Percentiles rank a stretch among this genome's conserved stretches.
These are phyloP conservation scores for Crithidia thermophila DNA, from an alignment of 208 protist species.

Conservation along the genomic window DNA sequence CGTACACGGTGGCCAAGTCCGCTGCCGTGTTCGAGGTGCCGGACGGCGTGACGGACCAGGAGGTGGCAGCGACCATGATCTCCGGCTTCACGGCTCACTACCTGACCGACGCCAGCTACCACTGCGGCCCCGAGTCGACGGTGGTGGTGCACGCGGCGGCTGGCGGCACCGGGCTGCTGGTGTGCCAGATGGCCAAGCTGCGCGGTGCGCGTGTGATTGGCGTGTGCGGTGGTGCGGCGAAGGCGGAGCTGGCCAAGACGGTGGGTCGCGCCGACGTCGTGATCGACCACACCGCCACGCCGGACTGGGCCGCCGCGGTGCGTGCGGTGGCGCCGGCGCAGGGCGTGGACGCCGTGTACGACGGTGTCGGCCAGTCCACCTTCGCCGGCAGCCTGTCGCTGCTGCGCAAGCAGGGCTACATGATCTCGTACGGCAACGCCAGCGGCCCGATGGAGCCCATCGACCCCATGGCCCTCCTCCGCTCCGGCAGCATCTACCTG, in stretches of 20 bases:
- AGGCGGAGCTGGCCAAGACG: conserved; percentile 52
- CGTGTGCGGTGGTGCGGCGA: conserved; percentile 72
- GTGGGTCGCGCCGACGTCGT: conserved; percentile 70
- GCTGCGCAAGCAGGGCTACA: conserved; percentile 76
- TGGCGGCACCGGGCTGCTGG: conserved; percentile 80
- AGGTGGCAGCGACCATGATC: conserved; percentile 59
- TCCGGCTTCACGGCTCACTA: conserved; percentile 93
- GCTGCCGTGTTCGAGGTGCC: conserved; percentile 36
- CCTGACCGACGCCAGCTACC: conserved; percentile 67
- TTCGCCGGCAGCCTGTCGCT: conserved; percentile 71
- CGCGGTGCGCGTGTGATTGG: conserved; percentile 91
- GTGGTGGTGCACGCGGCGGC: conserved; percentile 90
- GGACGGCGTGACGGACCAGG: conserved; percentile 48
- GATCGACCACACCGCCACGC: conserved; percentile 61
- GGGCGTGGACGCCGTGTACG: conserved; percentile 83
- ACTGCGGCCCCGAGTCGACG: conserved; percentile 36
- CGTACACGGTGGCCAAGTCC: conserved; percentile 51
- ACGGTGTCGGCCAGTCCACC: conserved; percentile 88
- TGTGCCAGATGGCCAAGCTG: conserved; percentile 93
- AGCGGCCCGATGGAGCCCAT: conserved; percentile 80
- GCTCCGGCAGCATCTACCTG: conserved; percentile 74
- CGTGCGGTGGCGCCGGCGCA: conserved; percentile 42
- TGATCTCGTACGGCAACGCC: conserved; percentile 93
- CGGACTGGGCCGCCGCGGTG: conserved; percentile 65
- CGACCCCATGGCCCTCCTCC: conserved; percentile 56